Evolutionary conservation across 805 yeast genomes (phyloP), one percentile per base, ranked within the genome.

Genomic region (Yarrowia divulgata): DNA sequence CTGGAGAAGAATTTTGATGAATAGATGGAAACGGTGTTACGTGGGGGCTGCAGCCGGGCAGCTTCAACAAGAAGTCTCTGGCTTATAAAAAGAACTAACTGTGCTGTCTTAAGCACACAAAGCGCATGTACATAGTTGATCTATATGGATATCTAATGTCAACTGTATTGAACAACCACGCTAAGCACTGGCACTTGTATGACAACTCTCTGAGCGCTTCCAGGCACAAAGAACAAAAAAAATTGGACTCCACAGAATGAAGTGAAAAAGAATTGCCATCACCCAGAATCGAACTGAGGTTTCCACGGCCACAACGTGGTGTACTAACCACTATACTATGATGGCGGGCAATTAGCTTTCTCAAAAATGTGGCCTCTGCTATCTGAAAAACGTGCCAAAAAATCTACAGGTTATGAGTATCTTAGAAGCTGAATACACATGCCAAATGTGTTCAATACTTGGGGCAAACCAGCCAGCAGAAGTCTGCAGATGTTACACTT

Each of bases 1-100:
- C 77, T 93, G 70, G 87, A 86, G 72, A 85, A 85, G 73, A 88
- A 90, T 73, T 81, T 90, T 71, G 80, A 83, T 66, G 49, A 66
- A 37, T 58, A 58, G 46, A 39, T 13, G 2, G 29, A 23, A 23
- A 23, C n/a, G n/a, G n/a, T n/a, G n/a, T n/a, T n/a, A n/a, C n/a
- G n/a, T n/a, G n/a, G n/a, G n/a, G n/a, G 29, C 4, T 23, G 29
- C 29, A 23, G 4, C 29, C 29, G 29, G 29, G 29, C 29, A 23
- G 29, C 29, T 23, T 23, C 1, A 8, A 39, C 10, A 39, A 1
- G 42, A 14, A 39, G 42, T 14, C 42, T 5, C 42, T 12, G 39
- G 39, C 39, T 35, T 35, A 35, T 35, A 35, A 35, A 35, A 35
- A 35, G 39, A 35, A 35, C 39, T 35, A 35, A 35, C 39, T 35